Percentiles rank a stretch among this genome's conserved stretches.
These are phyloP conservation scores for Atkinsonella hypoxylon DNA, from an alignment of 2,329 filamentous ascomycete species.

Conservation along the genomic window DNA sequence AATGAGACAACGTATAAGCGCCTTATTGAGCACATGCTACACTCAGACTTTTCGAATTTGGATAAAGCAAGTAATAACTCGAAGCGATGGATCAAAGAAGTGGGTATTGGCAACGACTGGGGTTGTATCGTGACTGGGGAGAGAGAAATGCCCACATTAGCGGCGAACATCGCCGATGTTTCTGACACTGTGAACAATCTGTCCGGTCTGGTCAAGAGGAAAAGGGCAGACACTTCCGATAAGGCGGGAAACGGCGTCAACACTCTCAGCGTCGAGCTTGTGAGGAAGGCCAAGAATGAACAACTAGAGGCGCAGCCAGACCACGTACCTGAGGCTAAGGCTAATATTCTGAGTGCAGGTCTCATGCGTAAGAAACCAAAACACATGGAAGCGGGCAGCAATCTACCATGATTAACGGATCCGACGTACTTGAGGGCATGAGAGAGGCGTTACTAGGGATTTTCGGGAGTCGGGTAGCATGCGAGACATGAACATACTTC, in stretches of 20 bases:
- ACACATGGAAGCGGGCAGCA: conserved; percentile 17
- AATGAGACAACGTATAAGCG: conserved; percentile 54
- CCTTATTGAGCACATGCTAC: conserved; percentile 55
- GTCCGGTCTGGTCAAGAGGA: conserved; percentile 35
- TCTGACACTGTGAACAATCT: conserved; percentile 31
- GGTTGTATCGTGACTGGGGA: conserved; percentile 37
- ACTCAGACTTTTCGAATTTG: conserved; percentile 59
- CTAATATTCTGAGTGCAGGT: conserved; percentile 37
- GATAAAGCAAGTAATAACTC: conserved; percentile 54
- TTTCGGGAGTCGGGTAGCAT: not conserved
- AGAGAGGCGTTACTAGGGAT: not conserved
- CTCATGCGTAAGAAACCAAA: conserved; percentile 46
- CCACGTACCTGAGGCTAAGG: conserved; percentile 18
- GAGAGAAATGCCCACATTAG: conserved; percentile 14
- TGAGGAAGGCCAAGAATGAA: conserved; percentile 42
- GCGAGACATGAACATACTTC: not conserved
- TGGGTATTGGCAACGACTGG: conserved; percentile 42
- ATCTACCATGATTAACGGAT: not conserved
- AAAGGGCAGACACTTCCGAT: conserved; percentile 21
- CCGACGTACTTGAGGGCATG: not conserved
- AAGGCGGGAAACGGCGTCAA: conserved; percentile 25
- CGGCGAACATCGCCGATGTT: conserved; percentile 7
- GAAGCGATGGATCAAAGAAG: conserved; percentile 57
- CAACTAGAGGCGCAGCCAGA: conserved; percentile 6
- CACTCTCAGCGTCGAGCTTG: conserved; percentile 32